phyloP scores from a whole-genome alignment of 768 basidiomycete genomes.

The Lactifluus echinatus region DNA sequence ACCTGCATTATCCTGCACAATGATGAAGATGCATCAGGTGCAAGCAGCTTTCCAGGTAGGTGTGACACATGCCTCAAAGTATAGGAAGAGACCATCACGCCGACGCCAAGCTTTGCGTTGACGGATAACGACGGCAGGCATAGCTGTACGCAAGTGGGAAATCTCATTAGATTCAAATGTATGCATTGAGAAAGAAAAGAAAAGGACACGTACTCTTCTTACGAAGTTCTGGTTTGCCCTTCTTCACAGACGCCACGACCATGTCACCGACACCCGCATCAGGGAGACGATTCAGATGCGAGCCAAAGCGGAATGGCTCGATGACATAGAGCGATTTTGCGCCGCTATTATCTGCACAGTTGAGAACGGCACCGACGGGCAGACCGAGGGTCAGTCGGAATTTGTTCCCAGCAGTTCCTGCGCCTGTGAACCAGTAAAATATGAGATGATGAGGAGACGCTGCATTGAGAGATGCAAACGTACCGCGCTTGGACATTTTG shows the following conservation, averaged over 20 bases:
- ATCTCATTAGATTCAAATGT: neutral
- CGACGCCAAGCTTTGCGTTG: conserved; percentile 99
- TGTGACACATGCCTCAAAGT: conserved; percentile 67
- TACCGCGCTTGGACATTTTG: conserved; percentile 33
- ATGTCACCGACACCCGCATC: conserved; percentile 94
- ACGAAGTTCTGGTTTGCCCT: conserved; percentile 98
- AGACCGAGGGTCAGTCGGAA: conserved; percentile 93
- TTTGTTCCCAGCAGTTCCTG: conserved; percentile 84
- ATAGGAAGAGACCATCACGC: conserved; percentile 97
- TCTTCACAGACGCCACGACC: conserved; percentile 97
- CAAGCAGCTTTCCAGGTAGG: neutral
- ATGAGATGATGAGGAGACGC: neutral
- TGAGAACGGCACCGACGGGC: conserved; percentile 88
- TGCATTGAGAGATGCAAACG: conserved; percentile 6
- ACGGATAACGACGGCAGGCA: conserved; percentile 94
- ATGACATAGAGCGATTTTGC: conserved; percentile 95
- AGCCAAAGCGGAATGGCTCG: conserved; percentile 91
- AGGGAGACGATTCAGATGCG: conserved; percentile 93
- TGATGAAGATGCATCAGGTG: neutral
- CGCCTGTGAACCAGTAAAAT: conserved; percentile 28
- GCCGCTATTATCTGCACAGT: conserved; percentile 99
- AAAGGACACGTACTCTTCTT: conserved; percentile 83
- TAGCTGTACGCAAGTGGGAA: conserved; percentile 44
- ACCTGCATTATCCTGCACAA: conserved; percentile 77
- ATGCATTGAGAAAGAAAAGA: neutral